Base-by-base conservation (phyloP, 208 protist species). In the Trypanosoma brucei region DNA sequence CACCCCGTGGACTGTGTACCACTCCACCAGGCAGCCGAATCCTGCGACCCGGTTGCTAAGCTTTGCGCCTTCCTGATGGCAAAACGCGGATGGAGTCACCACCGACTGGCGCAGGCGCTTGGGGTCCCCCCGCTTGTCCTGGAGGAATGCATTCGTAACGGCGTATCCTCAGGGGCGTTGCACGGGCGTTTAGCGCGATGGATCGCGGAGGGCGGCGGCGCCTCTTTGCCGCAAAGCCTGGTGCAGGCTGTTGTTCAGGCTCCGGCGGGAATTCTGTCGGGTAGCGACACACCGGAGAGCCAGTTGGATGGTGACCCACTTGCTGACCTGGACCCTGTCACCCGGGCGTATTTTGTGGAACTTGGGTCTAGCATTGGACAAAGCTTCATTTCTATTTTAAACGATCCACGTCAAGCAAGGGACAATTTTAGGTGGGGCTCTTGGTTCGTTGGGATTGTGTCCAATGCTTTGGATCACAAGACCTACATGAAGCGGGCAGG, bases 301-400 rank as follows among this genome's bases (percentile, higher is more conserved):
- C 8, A 51, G 9, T 61, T 72, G 13, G 65, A 76, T 58, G 69
- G 48, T 42, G 78, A 72, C 4, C 57, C 75, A 2, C 75, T 92
- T 52, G 62, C 53, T 8, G 75, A 79, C 4, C 72, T 95, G 9
- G 88, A 95, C 60, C 66, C 78, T 3, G 55, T 80, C 49, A 85
- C 89, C n/a, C 59, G 72, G 39, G 55, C 82, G 9, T 80, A 94
- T 73, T 97, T 95, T 63, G 59, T 60, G 34, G 53, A 75, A 38
- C 70, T 97, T 52, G 70, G 75, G 54, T 65, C 69, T 40, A 83
- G 82, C 4, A 84, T 97, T 33, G 92, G 92, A 0, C 89, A 97
- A 55, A 91, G 86, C 55, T 92, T 94, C 65, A 84, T 88, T 39
- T 94, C 88, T n/a, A 92, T 97, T 59, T 55, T 95, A 38, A 95